Evolutionary conservation across 805 yeast genomes (phyloP), one percentile per base, ranked within the genome.

Genomic region (Cyberlindnera mrakii): DNA sequence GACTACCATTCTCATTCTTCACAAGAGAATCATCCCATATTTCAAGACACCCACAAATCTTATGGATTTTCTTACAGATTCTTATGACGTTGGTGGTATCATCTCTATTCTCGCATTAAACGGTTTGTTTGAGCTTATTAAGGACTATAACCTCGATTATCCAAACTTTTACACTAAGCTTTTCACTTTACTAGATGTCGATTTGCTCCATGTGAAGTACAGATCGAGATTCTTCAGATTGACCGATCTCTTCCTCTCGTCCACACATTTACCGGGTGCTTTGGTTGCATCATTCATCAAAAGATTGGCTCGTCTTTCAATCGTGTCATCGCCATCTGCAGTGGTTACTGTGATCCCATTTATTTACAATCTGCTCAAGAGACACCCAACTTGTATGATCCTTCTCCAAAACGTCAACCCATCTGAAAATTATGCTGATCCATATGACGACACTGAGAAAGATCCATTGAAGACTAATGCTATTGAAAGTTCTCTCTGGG

Each of bases 311-410:
- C 73, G 95, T 42, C 68, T 90, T 37, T 70, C 91, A 1, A 60
- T 91, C 36, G 71, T 78, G 11, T 82, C 95, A 1, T 86, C 95
- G 23, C 96, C 97, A 3, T 75, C 95, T 2, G 96, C 96, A 3
- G 79, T 86, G 33, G 95, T 91, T 15, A 78, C 87, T 3, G 74
- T 87, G 13, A 74, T 91, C 17, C 98, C 99, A n/a, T 88, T 93
- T 60, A 74, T 89, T 11, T 91, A 91, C 67, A 91, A 91, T 62
- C 72, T 89, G 49, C 64, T 93, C 55, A 91, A 87, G 60, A 79
- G 87, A 54, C 99, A 93, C 64, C 97, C 97, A 35, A 79, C 90
- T 5, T 90, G 97, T 70, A 91, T 90, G 96, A 68, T 83, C 19
- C 69, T 91, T 74, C 72, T 91, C 34, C 98, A 93, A 56, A 67